Percentiles rank a stretch among this genome's conserved stretches.
phyloP scores from a whole-genome alignment of 2,329 filamentous ascomycete species.

The Saccharata proteae region DNA sequence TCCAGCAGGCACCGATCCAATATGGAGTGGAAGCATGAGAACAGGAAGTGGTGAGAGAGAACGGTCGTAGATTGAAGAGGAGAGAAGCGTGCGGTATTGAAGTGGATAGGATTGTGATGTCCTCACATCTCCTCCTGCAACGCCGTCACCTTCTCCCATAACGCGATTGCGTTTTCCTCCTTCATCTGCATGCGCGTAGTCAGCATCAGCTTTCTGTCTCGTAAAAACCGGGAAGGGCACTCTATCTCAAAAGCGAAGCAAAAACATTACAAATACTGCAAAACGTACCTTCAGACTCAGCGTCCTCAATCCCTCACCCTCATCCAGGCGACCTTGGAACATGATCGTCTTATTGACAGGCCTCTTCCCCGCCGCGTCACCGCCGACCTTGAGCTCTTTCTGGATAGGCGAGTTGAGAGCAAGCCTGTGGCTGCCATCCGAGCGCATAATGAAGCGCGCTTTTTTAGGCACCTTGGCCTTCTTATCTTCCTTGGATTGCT shows the following conservation, averaged over 20 bases:
- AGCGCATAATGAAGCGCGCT: conserved; percentile 75
- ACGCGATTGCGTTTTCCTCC: conserved; percentile 31
- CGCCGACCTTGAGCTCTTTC: conserved; percentile 66
- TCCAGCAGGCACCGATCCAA: no score
- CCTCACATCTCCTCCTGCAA: conserved; percentile 30
- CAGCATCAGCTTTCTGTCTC: conserved; percentile 1
- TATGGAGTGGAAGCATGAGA: no score
- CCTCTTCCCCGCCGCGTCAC: conserved; percentile 46
- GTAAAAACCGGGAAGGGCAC: no score
- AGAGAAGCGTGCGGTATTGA: no score
- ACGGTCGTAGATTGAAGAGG: no score
- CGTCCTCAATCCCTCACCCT: conserved; percentile 39
- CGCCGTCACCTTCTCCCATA: conserved; percentile 32
- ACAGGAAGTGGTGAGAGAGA: no score
- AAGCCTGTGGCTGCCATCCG: conserved; percentile 77
- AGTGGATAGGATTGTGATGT: background rate
- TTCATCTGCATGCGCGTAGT: conserved; percentile 26
- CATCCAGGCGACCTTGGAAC: conserved; percentile 44
- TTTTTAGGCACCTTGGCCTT: conserved; percentile 28
- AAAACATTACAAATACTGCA: background rate
- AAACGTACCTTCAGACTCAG: conserved; percentile 44
- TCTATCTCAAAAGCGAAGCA: no score
- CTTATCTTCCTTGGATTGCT: conserved; percentile 27
- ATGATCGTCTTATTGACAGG: conserved; percentile 59
- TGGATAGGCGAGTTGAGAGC: conserved; percentile 76